Evolutionary conservation across 768 basidiomycete genomes (phyloP).

Genomic region (Tylopilus plumbeoviolaceoides): DNA sequence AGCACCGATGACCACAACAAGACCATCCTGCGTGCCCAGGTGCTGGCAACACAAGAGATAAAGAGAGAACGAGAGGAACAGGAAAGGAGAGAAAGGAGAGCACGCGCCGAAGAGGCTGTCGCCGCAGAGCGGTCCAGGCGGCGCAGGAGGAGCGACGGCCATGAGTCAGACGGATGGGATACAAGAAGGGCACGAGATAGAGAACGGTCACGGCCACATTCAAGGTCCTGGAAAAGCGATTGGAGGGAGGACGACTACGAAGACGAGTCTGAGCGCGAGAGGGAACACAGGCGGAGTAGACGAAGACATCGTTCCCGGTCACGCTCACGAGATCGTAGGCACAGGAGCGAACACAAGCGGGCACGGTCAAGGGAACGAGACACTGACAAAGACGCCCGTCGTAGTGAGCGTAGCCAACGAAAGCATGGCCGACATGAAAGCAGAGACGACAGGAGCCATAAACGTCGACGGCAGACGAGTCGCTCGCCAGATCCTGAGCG

Average conservation of each 20-base stretch:
- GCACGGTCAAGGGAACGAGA: slow-evolving; percentile 14
- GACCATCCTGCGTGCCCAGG: slow-evolving; percentile 71
- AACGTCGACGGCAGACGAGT: slow-evolving; percentile 20
- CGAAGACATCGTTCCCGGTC: slow-evolving; percentile 30
- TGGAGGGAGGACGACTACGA: slow-evolving; percentile 44
- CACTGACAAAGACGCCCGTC: slow-evolving; percentile 10
- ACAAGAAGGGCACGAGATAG: slow-evolving; percentile 36
- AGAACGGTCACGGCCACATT: slow-evolving; percentile 47
- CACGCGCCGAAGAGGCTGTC: slow-evolving; percentile 72
- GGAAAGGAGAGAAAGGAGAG: slow-evolving; percentile 56
- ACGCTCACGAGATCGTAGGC: slow-evolving; percentile 22
- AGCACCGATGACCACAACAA: slow-evolving; percentile 96
- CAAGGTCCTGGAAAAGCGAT: slow-evolving; percentile 37
- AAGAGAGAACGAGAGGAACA: slow-evolving; percentile 64
- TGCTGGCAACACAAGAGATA: slow-evolving; percentile 67
- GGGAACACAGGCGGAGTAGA: slow-evolving; percentile 17
- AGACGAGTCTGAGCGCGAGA: slow-evolving; percentile 24
- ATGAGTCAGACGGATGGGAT: slow-evolving; percentile 29
- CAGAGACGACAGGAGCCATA: slow-evolving; percentile 13
- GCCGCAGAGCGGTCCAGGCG: slow-evolving; percentile 56
- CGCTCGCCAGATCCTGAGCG: slow-evolving; percentile 13
- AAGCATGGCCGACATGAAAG: slow-evolving; percentile 26
- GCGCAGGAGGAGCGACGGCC: slow-evolving; percentile 31
- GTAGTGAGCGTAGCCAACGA: slow-evolving; percentile 17
- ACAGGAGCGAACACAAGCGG: slow-evolving; percentile 21